Evolutionary conservation across 805 yeast species (phyloP).

Genomic region (Ogataea angusta): DNA sequence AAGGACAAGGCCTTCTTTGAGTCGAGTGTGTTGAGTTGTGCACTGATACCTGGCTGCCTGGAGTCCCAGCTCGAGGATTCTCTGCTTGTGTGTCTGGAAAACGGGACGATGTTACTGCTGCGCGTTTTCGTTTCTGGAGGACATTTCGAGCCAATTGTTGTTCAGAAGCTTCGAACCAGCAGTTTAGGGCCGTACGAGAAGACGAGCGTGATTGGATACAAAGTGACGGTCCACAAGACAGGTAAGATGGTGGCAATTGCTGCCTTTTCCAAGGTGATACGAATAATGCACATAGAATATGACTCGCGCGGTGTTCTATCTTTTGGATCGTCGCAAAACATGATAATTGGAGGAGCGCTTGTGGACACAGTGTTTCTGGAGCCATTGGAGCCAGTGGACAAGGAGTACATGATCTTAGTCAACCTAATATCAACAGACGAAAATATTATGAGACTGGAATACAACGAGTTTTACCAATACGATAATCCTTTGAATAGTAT

Average conservation of each 20-base stretch:
- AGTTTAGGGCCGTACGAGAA: not conserved
- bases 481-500: constrained; percentile 12
- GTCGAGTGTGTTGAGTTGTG: constrained; percentile 22
- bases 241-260: constrained; percentile 25
- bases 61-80: constrained; percentile 26
- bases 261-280: constrained; percentile 23
- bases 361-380: constrained; percentile 25
- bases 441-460: constrained; percentile 23
- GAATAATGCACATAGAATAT: constrained; percentile 19
- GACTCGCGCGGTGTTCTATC: constrained; percentile 19
- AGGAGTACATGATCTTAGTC: constrained; percentile 22
- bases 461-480: constrained; percentile 23
- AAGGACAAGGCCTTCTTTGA: constrained; percentile 19
- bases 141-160: constrained; percentile 22
- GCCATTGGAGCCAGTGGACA: constrained; percentile 13
- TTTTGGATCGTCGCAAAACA: constrained; percentile 21
- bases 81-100: constrained; percentile 21
- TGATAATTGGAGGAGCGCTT: constrained; percentile 23
- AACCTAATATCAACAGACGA: constrained; percentile 22
- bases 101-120: constrained; percentile 23
- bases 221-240: constrained; percentile 6
- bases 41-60: constrained; percentile 23
- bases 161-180: constrained; percentile 15
- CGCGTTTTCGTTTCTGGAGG: constrained; percentile 19
- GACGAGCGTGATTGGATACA: constrained; percentile 18